Evolutionary conservation across 2,329 filamentous ascomycete genomes (phyloP), one percentile per base, ranked within the genome.

Genomic region (Fusarium liriodendri): DNA sequence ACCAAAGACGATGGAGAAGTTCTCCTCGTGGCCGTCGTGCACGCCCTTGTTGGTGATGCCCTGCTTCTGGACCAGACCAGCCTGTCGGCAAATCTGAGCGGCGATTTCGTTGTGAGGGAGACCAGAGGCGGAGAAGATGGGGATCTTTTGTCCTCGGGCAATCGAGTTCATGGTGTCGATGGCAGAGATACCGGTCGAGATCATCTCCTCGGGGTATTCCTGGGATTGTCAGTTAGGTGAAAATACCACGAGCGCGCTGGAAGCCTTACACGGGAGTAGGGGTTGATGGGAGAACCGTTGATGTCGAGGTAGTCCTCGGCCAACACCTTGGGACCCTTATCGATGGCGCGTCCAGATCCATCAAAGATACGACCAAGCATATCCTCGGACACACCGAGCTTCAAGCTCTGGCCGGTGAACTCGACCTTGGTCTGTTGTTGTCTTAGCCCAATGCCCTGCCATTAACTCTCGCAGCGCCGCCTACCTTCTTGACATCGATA

Each of bases 141-240:
- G 97, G 76, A 99, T 99, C 90, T 99, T 99, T 85, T 99, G 97
- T 73, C 97, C 97, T 90, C 97, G 95, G 75, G 97, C 97, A 84
- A 98, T 97, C 72, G 93, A 95, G 88, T 95, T 95, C 96, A 98
- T 98, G 71, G 95, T 98, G 83, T 98, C 96, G 81, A 99, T 98
- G 82, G 97, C 95, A 72, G 96, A 98, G 84, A 99, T 99, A 91
- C 97, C 97, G 57, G 97, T 99, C 38, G 96, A 97, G 80, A 99
- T 98, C 96, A 99, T 99, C 87, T 99, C 97, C 87, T 99, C 97
- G 80, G 97, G 97, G 83, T 99, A 99, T 78, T 98, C 94, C 95
- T 97, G 74, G 27, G 47, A 38, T 62, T 40, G 70, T 80, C 64
- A 80, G 76, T 64, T 10, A 35, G 61, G 45, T 18, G 14, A 2